Percentiles rank a stretch among this genome's conserved stretches.
These are phyloP conservation scores for Lithospermum erythrorhizon DNA, from an alignment of 257 asterid species.

Conservation along the genomic window DNA sequence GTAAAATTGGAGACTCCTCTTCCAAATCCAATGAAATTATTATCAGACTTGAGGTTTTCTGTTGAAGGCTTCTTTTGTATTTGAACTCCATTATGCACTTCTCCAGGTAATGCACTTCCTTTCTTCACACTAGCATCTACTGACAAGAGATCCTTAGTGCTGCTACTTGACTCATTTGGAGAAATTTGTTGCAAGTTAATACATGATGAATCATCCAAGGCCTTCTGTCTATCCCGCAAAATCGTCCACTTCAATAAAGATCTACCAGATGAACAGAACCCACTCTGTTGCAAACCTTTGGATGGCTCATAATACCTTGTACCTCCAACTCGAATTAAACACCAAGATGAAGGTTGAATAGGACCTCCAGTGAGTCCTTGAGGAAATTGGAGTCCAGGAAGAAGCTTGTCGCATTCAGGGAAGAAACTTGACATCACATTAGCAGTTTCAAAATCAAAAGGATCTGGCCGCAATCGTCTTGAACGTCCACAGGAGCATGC, in stretches of 20 bases:
- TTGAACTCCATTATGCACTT: constrained; percentile 31
- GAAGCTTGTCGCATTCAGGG: constrained; percentile 82
- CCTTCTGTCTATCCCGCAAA: constrained; percentile 41
- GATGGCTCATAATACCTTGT: constrained; percentile 71
- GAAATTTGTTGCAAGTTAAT: constrained; percentile 26
- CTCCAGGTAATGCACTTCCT: constrained; percentile 22
- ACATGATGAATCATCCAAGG: constrained; percentile 15
- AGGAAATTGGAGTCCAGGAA: constrained; percentile 55
- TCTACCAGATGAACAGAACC: constrained; percentile 63
- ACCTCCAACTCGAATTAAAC: constrained; percentile 75
- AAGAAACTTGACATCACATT: constrained; percentile 40
- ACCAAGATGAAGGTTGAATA: constrained; percentile 53
- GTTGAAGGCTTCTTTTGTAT: constrained; percentile 25
- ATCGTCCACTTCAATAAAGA: constrained; percentile 68
- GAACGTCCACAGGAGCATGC: constrained; percentile 99
- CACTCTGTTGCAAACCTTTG: constrained; percentile 88
- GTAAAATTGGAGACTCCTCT: constrained; percentile 39
- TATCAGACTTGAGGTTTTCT: constrained; percentile 26
- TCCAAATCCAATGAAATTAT: constrained; percentile 25
- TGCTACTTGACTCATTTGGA: constrained; percentile 17
- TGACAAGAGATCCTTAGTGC: constrained; percentile 23
- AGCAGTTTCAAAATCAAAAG: constrained; percentile 81
- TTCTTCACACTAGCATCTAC: constrained; percentile 25
- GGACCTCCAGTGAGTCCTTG: constrained; percentile 37
- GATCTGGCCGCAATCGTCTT: constrained; percentile 71